Conservation (phyloP, 108 stramenopile species). For the Parietichytrium sp. region DNA sequence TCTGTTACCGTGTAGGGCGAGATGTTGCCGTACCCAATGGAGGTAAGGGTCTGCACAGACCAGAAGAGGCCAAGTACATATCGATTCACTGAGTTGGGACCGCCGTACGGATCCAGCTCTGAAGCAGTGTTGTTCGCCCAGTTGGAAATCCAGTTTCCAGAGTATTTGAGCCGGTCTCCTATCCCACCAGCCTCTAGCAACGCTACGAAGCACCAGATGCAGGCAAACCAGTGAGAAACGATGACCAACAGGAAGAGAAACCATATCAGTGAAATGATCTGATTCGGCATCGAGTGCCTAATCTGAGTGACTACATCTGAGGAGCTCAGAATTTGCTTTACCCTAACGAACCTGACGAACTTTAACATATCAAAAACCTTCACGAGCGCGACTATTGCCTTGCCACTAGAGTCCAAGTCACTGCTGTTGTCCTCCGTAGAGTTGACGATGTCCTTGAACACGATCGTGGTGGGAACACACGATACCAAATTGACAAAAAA, state of each 20-base stretch:
- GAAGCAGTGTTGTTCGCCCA: constrained; percentile 50
- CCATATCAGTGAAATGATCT: constrained; percentile 37
- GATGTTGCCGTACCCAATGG: constrained; percentile 59
- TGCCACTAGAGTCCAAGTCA: neutral
- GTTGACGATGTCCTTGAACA: constrained; percentile 29
- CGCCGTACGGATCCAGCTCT: constrained; percentile 60
- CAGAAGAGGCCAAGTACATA: constrained; percentile 62
- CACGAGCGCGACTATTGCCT: constrained; percentile 13
- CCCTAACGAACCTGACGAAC: constrained; percentile 41
- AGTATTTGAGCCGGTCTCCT: constrained; percentile 29
- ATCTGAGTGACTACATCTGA: neutral
- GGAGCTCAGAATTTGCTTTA: neutral
- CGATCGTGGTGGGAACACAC: constrained; percentile 44
- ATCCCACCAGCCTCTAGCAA: constrained; percentile 49
- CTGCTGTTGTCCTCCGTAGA: no score
- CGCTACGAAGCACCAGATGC: constrained; percentile 50
- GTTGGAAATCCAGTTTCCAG: constrained; percentile 53
- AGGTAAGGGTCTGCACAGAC: constrained; percentile 57
- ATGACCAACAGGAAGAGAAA: constrained; percentile 13
- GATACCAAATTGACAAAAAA: constrained; percentile 55
- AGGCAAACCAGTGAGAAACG: constrained; percentile 43
- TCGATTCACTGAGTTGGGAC: constrained; percentile 42
- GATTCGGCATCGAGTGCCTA: neutral
- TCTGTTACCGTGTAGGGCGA: constrained; percentile 47
- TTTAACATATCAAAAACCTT: constrained; percentile 41